Evolutionary conservation across 129 eudicot genomes (phyloP).

Genomic region (Escallonia rubra): DNA sequence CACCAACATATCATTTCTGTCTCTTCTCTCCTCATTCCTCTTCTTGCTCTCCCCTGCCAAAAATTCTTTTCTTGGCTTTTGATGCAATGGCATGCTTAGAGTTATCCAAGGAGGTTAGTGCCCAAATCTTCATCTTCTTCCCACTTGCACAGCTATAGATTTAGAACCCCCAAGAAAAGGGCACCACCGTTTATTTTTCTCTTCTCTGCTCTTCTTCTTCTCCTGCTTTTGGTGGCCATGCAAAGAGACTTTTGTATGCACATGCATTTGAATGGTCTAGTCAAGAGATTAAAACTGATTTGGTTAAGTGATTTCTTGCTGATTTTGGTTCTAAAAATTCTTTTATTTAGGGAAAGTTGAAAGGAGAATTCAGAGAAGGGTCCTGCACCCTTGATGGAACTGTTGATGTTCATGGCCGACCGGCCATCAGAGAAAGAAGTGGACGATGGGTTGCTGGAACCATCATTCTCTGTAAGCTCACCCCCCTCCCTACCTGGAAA

Average conservation of each 20-base stretch:
- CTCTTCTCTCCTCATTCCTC: constrained; percentile 1
- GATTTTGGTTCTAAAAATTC: neutral
- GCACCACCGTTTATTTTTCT: too few relatives aligned
- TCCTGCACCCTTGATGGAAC: constrained; percentile 70
- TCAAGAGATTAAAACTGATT: too few relatives aligned
- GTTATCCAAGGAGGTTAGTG: constrained; percentile 44
- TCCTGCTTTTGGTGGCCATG: too few relatives aligned
- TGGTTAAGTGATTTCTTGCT: neutral
- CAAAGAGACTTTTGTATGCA: too few relatives aligned
- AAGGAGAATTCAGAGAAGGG: constrained; percentile 38
- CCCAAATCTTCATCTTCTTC: constrained; percentile 1
- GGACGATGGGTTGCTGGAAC: constrained; percentile 91
- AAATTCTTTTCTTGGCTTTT: neutral
- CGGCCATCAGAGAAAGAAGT: constrained; percentile 54
- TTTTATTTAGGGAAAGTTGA: constrained; percentile 17
- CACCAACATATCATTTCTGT: constrained; percentile 19
- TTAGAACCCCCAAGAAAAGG: too few relatives aligned
- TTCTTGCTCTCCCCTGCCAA: neutral
- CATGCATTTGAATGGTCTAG: too few relatives aligned
- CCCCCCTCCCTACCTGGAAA: neutral
- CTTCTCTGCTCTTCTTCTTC: too few relatives aligned
- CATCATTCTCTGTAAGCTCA: constrained; percentile 67
- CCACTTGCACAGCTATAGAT: neutral
- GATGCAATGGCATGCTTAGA: constrained; percentile 48
- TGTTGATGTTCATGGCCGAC: constrained; percentile 72